Evolutionary conservation across 2,329 filamentous ascomycete species (phyloP).

Genomic region (Diplodia mutila): DNA sequence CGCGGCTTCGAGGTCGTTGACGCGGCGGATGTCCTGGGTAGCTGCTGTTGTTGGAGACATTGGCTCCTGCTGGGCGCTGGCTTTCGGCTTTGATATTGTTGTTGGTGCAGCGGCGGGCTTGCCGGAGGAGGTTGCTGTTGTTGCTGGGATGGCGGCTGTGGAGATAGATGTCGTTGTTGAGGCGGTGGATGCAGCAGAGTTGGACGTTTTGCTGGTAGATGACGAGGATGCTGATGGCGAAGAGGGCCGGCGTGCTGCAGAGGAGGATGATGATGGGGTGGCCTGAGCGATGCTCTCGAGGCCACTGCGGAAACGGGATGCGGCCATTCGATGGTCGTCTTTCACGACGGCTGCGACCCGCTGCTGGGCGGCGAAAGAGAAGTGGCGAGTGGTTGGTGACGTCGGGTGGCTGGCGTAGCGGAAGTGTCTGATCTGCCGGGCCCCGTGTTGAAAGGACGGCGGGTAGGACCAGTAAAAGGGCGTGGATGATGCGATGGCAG

Average conservation of each 20-base stretch:
- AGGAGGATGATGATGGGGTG: no score
- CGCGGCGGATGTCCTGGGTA: slow-evolving; percentile 1
- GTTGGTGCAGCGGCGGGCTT: neutral
- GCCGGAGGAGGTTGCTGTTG: neutral
- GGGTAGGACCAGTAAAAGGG: neutral
- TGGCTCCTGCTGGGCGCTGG: neutral
- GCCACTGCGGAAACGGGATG: neutral
- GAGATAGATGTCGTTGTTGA: neutral
- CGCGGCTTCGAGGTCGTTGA: slow-evolving; percentile 10
- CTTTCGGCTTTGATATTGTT: neutral
- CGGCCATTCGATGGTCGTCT: neutral
- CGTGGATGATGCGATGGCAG: neutral
- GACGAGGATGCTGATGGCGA: neutral
- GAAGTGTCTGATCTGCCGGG: neutral
- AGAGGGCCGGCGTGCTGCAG: neutral
- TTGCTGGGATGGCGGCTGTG: neutral
- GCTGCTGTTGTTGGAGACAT: neutral
- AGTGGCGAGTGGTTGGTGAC: neutral
- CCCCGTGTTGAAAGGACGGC: neutral
- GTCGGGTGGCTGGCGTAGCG: neutral
- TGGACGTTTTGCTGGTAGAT: neutral
- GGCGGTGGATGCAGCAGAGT: neutral
- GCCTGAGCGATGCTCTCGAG: neutral
- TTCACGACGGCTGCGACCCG: neutral
- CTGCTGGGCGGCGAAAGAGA: slow-evolving; percentile 1